phyloP scores from a whole-genome alignment of 768 basidiomycete species.

The Boletus vermiculosoides region DNA sequence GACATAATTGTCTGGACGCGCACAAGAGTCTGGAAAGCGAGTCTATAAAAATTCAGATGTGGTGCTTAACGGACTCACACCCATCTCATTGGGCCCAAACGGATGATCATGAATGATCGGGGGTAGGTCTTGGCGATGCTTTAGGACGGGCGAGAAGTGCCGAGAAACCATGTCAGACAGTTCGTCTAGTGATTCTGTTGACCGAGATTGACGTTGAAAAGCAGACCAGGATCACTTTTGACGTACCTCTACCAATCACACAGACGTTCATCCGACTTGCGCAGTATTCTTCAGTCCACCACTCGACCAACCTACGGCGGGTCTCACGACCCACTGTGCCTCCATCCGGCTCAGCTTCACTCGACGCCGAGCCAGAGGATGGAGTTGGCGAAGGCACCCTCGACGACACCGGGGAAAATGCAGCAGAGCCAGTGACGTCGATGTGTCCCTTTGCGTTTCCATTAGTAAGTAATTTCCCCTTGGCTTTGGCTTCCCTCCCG shows the following conservation, averaged over 20 bases:
- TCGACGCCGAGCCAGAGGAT: slow-evolving; percentile 50
- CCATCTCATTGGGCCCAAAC: slow-evolving; percentile 67
- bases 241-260: slow-evolving; percentile 72
- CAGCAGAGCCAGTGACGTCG: slow-evolving; percentile 20
- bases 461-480: slow-evolving; percentile 39
- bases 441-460: slow-evolving; percentile 26
- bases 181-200: slow-evolving; percentile 71
- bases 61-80: slow-evolving; percentile 46
- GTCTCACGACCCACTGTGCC: slow-evolving; percentile 78
- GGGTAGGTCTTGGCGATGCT: slow-evolving; percentile 57
- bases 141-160: slow-evolving; percentile 70
- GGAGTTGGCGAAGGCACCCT: slow-evolving; percentile 58
- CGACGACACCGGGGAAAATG: slow-evolving; percentile 50
- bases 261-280: slow-evolving; percentile 81
- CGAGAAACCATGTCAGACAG: slow-evolving; percentile 59
- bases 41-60: slow-evolving; percentile 9
- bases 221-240: background rate
- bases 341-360: slow-evolving; percentile 70
- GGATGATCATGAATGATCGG: slow-evolving; percentile 73
- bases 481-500: slow-evolving; percentile 54
- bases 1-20: slow-evolving; percentile 88
- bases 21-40: slow-evolving; percentile 61
- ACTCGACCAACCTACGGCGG: slow-evolving; percentile 74
- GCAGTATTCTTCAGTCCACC: slow-evolving; percentile 82
- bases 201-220: slow-evolving; percentile 1